phyloP scores from a whole-genome alignment of 2,329 filamentous ascomycete species.

The Beauveria sp. region DNA sequence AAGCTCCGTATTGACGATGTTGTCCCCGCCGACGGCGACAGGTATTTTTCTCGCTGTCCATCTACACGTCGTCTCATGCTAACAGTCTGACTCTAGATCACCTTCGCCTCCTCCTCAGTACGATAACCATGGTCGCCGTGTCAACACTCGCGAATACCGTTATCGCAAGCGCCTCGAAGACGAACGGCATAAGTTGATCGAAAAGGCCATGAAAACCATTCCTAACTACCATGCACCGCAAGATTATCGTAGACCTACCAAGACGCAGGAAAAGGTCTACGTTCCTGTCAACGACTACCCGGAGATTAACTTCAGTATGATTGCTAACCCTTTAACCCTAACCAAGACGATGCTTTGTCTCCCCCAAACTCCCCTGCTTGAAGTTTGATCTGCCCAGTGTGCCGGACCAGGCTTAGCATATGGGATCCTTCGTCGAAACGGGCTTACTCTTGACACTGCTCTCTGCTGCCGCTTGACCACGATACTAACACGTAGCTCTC shows the following conservation, averaged over 20 bases:
- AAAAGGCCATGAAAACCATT: slow-evolving; percentile 99
- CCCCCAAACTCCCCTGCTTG: slow-evolving; percentile 22
- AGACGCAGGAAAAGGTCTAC: slow-evolving; percentile 99
- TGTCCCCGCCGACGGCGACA: slow-evolving; percentile 89
- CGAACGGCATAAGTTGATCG: slow-evolving; percentile 96
- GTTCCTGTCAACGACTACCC: slow-evolving; percentile 99
- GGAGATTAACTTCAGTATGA: slow-evolving; percentile 99
- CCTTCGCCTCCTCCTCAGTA: slow-evolving; percentile 95
- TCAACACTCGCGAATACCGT: slow-evolving; percentile 97
- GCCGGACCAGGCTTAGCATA: slow-evolving; percentile 19
- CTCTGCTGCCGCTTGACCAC: slow-evolving; percentile 24
- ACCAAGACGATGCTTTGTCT: slow-evolving; percentile 34
- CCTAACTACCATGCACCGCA: slow-evolving; percentile 98
- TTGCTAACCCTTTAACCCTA: slow-evolving; percentile 97
- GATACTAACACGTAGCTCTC: slow-evolving; percentile 89
- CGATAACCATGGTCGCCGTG: slow-evolving; percentile 98
- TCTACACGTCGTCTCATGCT: slow-evolving; percentile 8
- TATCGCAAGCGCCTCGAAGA: slow-evolving; percentile 98
- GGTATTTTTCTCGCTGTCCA: slow-evolving; percentile 47
- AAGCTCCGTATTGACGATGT: slow-evolving; percentile 99
- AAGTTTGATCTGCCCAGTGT: slow-evolving; percentile 33
- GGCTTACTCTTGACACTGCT: slow-evolving; percentile 26
- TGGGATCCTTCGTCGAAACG: slow-evolving; percentile 28
- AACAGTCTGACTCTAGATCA: slow-evolving; percentile 51
- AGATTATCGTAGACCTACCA: slow-evolving; percentile 97